Percentiles rank a stretch among this genome's conserved stretches.
phyloP scores from a whole-genome alignment of 169 alveolate genomes.

The Plasmodium ovale region DNA sequence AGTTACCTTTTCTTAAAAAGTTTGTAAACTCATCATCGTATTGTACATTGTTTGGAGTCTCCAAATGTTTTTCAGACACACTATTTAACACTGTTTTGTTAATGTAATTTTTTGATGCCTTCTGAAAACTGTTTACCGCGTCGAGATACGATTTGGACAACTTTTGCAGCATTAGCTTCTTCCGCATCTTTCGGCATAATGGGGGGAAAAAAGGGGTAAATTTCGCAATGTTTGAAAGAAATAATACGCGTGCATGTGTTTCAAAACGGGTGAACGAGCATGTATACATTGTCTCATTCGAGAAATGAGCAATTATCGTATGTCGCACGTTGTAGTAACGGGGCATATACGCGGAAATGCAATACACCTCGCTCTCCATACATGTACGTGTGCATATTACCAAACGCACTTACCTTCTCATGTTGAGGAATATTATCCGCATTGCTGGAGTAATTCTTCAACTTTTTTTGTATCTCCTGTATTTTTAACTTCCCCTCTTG shows the following conservation, averaged over 20 bases:
- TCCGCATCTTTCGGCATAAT: conserved; percentile 48
- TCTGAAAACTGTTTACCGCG: conserved; percentile 65
- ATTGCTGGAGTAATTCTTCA: conserved; percentile 32
- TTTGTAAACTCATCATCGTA: conserved; percentile 26
- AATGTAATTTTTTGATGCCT: conserved; percentile 69
- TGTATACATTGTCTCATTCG: no score
- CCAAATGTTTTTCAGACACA: conserved; percentile 40
- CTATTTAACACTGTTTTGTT: conserved; percentile 42
- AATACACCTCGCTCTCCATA: not conserved
- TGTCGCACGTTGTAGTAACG: not conserved
- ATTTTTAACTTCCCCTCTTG: conserved; percentile 68
- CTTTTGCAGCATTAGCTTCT: conserved; percentile 58
- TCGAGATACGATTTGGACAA: conserved; percentile 36
- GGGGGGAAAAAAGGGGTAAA: no score
- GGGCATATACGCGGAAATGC: not conserved
- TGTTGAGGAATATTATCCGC: conserved; percentile 23
- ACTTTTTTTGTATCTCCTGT: conserved; percentile 56
- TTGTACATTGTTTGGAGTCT: conserved; percentile 19
- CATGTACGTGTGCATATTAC: no score
- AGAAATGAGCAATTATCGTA: not conserved
- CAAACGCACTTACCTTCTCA: conserved; percentile 48
- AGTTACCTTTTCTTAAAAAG: conserved; percentile 69
- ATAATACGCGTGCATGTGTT: not conserved
- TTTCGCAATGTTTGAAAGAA: not conserved
- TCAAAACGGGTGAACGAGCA: not conserved